These are phyloP conservation scores for Aspergillus calidoustus DNA, from an alignment of 2,329 filamentous ascomycete genomes.

Conservation along the genomic window DNA sequence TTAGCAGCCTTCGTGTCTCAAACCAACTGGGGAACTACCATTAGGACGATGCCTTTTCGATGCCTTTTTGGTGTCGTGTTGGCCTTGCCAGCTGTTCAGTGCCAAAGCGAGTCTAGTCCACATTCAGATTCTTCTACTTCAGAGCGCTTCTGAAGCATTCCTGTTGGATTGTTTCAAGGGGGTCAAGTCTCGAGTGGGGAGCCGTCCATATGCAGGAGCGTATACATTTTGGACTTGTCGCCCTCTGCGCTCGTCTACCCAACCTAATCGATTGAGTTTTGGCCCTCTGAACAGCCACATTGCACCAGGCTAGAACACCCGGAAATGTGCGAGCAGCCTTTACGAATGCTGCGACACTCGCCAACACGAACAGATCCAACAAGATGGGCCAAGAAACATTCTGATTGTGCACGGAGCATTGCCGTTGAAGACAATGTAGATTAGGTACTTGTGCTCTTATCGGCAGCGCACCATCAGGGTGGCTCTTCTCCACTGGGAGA, in stretches of 20 bases:
- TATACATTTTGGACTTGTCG: conserved; percentile 25
- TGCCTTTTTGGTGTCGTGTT: background rate
- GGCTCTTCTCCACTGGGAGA: conserved; percentile 21
- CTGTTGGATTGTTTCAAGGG: conserved; percentile 13
- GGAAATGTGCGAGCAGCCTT: background rate
- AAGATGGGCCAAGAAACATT: background rate
- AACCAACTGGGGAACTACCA: background rate
- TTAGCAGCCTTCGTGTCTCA: background rate
- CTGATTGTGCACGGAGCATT: background rate
- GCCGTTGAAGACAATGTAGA: background rate
- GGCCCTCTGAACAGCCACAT: background rate
- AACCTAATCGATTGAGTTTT: background rate
- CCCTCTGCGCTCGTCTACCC: conserved; percentile 2
- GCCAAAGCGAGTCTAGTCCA: conserved; percentile 3
- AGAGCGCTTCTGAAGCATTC: background rate
- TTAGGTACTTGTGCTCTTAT: conserved; percentile 26
- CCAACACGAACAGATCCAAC: background rate
- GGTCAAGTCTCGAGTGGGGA: conserved; percentile 14
- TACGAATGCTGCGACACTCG: background rate
- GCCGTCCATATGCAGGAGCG: conserved; percentile 20
- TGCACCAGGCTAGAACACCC: background rate
- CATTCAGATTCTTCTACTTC: background rate
- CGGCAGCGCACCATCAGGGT: conserved; percentile 17
- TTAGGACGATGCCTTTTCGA: background rate
- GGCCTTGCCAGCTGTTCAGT: conserved; percentile 1